Conservation (phyloP, 306 rosid genomes). For the Senna siamea region DNA sequence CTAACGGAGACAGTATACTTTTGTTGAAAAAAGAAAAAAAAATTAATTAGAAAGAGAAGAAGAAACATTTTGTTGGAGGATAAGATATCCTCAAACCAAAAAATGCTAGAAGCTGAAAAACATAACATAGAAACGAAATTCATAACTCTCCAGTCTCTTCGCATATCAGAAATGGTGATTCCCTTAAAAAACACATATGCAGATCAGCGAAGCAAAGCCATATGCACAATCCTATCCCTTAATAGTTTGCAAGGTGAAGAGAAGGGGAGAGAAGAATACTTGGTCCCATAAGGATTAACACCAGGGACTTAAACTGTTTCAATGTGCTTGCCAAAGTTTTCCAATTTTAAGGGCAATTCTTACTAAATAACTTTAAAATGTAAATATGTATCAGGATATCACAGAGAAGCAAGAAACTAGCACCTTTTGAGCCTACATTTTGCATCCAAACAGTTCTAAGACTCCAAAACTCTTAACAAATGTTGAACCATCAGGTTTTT, state of each 20-base stretch:
- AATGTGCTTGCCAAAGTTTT: conserved; percentile 17
- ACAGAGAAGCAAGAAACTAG: conserved; percentile 19
- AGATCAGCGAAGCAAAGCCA: background rate
- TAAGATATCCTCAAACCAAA: background rate
- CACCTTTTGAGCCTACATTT: conserved; percentile 23
- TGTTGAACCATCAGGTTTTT: background rate
- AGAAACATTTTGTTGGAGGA: background rate
- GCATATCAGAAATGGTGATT: background rate
- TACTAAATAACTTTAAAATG: conserved; percentile 19
- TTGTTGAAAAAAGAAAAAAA: background rate
- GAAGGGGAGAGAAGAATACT: conserved; percentile 26
- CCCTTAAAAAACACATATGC: background rate
- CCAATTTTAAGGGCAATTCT: background rate
- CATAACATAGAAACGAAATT: background rate
- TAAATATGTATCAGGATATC: conserved; percentile 8
- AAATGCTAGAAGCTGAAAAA: background rate
- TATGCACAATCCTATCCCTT: background rate
- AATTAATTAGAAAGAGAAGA: background rate
- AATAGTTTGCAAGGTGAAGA: background rate
- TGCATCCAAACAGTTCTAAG: conserved; percentile 15
- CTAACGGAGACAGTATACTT: background rate
- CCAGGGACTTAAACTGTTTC: background rate
- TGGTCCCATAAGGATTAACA: conserved; percentile 25
- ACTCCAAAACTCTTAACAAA: conserved; percentile 18
- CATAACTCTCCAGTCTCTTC: background rate